These are phyloP conservation scores for Aspergillus pseudoglaucus DNA, from an alignment of 2,329 filamentous ascomycete genomes.

Conservation along the genomic window DNA sequence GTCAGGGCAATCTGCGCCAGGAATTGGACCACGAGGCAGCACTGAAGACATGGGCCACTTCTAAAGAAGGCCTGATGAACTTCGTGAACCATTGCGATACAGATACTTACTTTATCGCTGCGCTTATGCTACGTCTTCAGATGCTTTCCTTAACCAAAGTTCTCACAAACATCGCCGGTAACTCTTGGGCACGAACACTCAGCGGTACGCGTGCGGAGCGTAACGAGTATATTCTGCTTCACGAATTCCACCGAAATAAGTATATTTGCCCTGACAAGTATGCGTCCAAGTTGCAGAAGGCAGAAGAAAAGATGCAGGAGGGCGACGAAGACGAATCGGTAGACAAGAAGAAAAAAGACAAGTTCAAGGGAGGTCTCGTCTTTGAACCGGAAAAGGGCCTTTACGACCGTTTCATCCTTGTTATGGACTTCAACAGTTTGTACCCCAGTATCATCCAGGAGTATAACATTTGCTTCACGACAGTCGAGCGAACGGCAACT, in stretches of 20 bases:
- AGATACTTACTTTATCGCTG: constrained; percentile 93
- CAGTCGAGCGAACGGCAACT: constrained; percentile 69
- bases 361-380: constrained; percentile 96
- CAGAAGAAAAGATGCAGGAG: constrained; percentile 63
- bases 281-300: constrained; percentile 66
- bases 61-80: constrained; percentile 80
- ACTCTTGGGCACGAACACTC: constrained; percentile 94
- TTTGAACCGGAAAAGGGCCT: constrained; percentile 97
- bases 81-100: constrained; percentile 91
- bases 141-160: constrained; percentile 92
- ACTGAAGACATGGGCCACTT: constrained; percentile 77
- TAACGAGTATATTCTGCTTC: constrained; percentile 97
- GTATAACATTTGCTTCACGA: constrained; percentile 99
- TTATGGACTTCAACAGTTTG: constrained; percentile 99
- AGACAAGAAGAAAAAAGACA: constrained; percentile 94
- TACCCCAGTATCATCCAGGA: constrained; percentile 99
- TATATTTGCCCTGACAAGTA: constrained; percentile 98
- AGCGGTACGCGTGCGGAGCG: constrained; percentile 94
- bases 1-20: constrained; percentile 62
- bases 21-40: constrained; percentile 86
- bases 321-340: constrained; percentile 58
- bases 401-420: constrained; percentile 95
- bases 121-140: constrained; percentile 80
- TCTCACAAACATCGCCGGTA: constrained; percentile 90
- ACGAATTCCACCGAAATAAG: constrained; percentile 94